phyloP scores from a whole-genome alignment of 768 basidiomycete genomes.

The Suillus paluster region DNA sequence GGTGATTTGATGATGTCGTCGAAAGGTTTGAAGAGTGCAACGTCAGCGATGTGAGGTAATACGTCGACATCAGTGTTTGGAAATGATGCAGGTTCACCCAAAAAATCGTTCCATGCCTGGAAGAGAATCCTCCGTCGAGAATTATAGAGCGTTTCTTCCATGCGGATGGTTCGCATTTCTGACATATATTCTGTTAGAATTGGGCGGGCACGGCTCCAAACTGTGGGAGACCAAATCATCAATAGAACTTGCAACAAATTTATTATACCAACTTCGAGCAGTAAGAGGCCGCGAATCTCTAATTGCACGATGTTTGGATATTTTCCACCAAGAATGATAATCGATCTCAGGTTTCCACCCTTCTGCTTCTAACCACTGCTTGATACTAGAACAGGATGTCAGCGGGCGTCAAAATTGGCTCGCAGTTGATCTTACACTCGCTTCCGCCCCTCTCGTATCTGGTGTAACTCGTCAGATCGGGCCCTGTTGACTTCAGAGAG shows the following conservation, averaged over 20 bases:
- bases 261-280: slow-evolving; percentile 19
- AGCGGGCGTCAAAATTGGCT: not conserved
- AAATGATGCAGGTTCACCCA: slow-evolving; percentile 15
- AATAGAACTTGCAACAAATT: not conserved
- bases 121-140: slow-evolving; percentile 29
- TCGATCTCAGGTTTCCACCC: slow-evolving; percentile 33
- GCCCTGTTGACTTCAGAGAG: slow-evolving; percentile 21
- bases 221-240: slow-evolving; percentile 22
- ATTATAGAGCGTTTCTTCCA: slow-evolving; percentile 33
- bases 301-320: slow-evolving; percentile 33
- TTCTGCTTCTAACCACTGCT: slow-evolving; percentile 16
- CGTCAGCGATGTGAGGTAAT: slow-evolving; percentile 29
- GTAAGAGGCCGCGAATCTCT: slow-evolving; percentile 28
- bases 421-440: slow-evolving; percentile 24
- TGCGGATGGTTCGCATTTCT: slow-evolving; percentile 34
- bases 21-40: slow-evolving; percentile 27
- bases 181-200: slow-evolving; percentile 31
- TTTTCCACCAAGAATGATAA: slow-evolving; percentile 36
- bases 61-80: slow-evolving; percentile 20
- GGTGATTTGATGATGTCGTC: slow-evolving; percentile 31
- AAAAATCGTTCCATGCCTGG: slow-evolving; percentile 30
- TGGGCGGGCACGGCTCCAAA: slow-evolving; percentile 17
- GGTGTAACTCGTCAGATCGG: slow-evolving; percentile 24
- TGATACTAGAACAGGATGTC: slow-evolving; percentile 23
- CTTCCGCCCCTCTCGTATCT: slow-evolving; percentile 29